Evolutionary conservation across 441 rosid species (phyloP), one percentile per base, ranked within the genome.

Genomic region (Raphanus hybrid): DNA sequence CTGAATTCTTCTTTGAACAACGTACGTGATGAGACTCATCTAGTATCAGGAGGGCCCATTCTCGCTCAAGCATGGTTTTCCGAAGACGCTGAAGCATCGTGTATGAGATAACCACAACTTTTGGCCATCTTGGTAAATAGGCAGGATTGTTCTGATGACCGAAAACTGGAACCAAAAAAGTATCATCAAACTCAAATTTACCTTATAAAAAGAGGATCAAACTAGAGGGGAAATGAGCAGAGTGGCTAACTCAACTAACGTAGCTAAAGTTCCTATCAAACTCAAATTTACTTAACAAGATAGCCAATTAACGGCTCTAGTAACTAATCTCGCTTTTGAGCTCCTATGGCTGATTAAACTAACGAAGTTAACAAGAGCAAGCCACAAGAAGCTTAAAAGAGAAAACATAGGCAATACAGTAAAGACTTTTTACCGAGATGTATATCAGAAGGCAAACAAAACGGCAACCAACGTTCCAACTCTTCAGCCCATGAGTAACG

Each of bases 21-120:
- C 98, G 91, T 45, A 92, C 68, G 81, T 92, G 97, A 79, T 95
- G 99, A 77, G 99, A 95, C 84, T 95, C 99, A 81, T 95, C 99
- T 78, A 91, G 87, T 70, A 95, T 89, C 86, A 95, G 69, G 75
- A 90, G 73, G 82, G 94, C 91, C 99, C 99, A 92, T 70, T 90
- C 94, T 78, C 64, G 89, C 76, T 82, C 90, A 52, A 87, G 87
- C 90, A 92, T 89, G 80, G 84, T 89, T 82, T 83, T 90, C 68
- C 84, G 79, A 73, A 95, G 85, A 82, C 73, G 93, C 73, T 85
- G 87, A 81, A 95, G 96, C 99, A 95, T 95, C 75, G 66, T 92
- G 83, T 84, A 95, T 73, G 99, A 95, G 71, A 88, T 95, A 70
- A 95, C 97, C 77, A 95, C 96, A 81, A 92, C 86, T 86, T 82